These are phyloP conservation scores for Raddia guianensis DNA, from an alignment of 176 grass and related monocot genomes.

Conservation along the genomic window DNA sequence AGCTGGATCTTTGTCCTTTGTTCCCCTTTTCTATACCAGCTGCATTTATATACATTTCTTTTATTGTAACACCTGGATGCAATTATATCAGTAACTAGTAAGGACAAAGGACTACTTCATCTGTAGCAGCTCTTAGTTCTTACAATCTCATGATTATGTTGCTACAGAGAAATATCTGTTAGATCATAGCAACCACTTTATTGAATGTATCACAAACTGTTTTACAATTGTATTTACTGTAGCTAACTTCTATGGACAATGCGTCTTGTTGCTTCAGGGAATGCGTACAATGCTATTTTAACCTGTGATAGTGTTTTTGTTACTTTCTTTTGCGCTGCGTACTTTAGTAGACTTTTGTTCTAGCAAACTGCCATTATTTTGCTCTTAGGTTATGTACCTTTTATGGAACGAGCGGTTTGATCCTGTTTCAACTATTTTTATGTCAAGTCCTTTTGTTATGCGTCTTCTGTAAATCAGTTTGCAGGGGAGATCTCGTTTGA, in stretches of 20 bases:
- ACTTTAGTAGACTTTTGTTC: neutral
- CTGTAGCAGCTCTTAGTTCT: neutral
- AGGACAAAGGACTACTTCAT: neutral
- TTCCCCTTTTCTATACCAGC: neutral
- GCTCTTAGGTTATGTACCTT: no score
- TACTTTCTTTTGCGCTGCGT: constrained; percentile 3
- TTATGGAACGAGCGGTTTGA: no score
- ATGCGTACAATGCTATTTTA: neutral
- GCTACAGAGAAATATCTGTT: neutral
- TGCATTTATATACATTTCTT: neutral
- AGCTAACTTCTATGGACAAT: neutral
- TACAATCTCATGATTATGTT: neutral
- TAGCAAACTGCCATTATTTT: neutral
- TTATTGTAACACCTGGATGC: neutral
- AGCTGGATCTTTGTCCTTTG: constrained; percentile 9
- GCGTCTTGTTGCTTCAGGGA: constrained; percentile 8
- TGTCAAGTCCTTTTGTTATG: constrained; percentile 26
- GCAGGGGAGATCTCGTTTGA: constrained; percentile 87
- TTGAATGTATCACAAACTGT: neutral
- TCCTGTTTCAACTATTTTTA: constrained; percentile 6
- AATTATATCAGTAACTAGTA: neutral
- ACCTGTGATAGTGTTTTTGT: constrained; percentile 6
- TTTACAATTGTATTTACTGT: constrained; percentile 5
- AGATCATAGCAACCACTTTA: neutral
- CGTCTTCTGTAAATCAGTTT: constrained; percentile 52